phyloP scores from a whole-genome alignment of 2,329 filamentous ascomycete species.

The Plectosphaerella cucumerina region DNA sequence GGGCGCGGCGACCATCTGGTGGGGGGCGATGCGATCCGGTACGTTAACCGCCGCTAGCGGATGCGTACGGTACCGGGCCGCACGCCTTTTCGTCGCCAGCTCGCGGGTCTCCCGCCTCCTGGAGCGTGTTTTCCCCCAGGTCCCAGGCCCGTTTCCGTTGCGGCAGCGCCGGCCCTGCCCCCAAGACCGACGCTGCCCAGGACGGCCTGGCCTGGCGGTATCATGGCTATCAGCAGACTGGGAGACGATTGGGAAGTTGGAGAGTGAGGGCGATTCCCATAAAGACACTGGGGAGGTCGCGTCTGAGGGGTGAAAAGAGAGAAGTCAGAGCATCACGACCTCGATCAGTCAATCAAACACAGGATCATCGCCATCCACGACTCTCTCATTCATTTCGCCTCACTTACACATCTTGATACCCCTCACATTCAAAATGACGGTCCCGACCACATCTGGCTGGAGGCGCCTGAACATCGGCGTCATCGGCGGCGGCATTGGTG shows the following conservation, averaged over 20 bases:
- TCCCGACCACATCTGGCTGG: conserved; percentile 31
- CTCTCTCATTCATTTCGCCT: background rate
- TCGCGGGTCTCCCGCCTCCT: background rate
- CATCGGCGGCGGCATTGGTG: conserved; percentile 44
- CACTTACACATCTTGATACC: background rate
- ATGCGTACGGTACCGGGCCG: conserved; percentile 1
- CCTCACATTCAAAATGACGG: conserved; percentile 13
- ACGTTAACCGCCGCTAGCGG: conserved; percentile 1
- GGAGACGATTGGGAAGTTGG: background rate
- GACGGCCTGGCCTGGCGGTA: too few species aligned
- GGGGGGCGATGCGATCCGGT: background rate
- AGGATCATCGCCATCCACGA: background rate
- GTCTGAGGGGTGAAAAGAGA: background rate
- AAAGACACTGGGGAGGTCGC: background rate
- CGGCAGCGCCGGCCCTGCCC: too few species aligned
- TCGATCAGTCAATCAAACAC: background rate
- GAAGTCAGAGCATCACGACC: background rate
- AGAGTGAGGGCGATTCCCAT: background rate
- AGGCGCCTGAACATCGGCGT: conserved; percentile 38
- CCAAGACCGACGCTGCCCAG: too few species aligned
- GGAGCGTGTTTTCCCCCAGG: background rate
- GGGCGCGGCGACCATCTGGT: background rate
- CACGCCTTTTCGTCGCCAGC: background rate
- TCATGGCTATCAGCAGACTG: too few species aligned
- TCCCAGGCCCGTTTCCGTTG: too few species aligned